Conservation (phyloP, 73 alveolate genomes). For the Halteria grandinella region DNA sequence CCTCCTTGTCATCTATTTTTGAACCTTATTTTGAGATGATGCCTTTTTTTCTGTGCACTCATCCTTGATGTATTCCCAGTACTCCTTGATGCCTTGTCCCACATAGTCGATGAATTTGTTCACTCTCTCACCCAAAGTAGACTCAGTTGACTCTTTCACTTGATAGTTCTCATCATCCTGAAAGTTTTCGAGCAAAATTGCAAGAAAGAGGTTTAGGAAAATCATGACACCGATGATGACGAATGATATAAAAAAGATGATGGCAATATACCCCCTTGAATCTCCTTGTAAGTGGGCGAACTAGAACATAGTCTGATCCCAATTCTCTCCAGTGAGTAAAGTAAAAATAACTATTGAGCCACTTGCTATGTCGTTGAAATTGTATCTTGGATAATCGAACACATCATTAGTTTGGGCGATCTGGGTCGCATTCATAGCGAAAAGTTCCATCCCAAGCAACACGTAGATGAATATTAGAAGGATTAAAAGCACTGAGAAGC, state of each 20-base stretch:
- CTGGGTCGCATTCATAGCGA: constrained; percentile 50
- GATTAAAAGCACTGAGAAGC: constrained; percentile 36
- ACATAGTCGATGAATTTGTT: too few relatives aligned
- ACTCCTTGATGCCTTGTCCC: too few relatives aligned
- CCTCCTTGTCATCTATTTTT: too few relatives aligned
- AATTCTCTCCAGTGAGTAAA: constrained; percentile 66
- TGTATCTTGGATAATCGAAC: constrained; percentile 37
- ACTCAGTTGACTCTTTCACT: too few relatives aligned
- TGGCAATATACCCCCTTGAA: constrained; percentile 6
- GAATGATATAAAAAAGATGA: constrained; percentile 38
- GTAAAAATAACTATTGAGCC: constrained; percentile 63
- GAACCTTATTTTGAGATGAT: too few relatives aligned
- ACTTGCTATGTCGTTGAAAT: constrained; percentile 57
- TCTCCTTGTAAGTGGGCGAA: constrained; percentile 43
- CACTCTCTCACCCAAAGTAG: too few relatives aligned
- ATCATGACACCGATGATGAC: constrained; percentile 37
- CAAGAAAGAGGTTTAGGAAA: constrained; percentile 41
- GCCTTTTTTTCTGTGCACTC: too few relatives aligned
- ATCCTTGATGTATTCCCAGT: too few relatives aligned
- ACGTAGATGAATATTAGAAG: constrained; percentile 64
- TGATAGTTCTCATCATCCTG: constrained; percentile 43
- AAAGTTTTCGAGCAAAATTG: constrained; percentile 53
- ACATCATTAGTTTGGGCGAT: neutral
- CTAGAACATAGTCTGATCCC: constrained; percentile 71
- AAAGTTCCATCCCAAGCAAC: constrained; percentile 68